Evolutionary conservation across 306 rosid genomes (phyloP).

Genomic region (Senna siamea): DNA sequence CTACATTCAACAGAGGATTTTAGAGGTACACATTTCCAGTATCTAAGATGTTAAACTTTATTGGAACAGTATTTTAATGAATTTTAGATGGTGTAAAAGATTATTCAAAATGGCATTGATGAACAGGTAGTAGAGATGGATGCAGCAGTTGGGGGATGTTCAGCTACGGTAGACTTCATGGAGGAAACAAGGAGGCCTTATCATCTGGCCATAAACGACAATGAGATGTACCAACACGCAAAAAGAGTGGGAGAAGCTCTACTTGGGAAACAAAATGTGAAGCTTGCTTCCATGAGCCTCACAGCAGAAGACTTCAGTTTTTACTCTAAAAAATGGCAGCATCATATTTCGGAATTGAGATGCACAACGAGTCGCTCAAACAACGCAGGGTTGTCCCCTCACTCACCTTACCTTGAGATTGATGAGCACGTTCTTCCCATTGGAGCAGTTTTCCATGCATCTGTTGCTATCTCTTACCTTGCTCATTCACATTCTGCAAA

Average conservation of each 20-base stretch:
- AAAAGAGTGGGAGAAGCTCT: conserved; percentile 52
- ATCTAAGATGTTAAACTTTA: no score
- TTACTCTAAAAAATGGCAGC: conserved; percentile 50
- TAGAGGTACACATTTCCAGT: conserved; percentile 52
- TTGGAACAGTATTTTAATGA: neutral
- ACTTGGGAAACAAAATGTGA: conserved; percentile 51
- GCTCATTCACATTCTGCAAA: neutral
- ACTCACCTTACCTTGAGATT: conserved; percentile 53
- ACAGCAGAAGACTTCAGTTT: conserved; percentile 65
- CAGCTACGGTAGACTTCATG: conserved; percentile 55
- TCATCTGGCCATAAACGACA: conserved; percentile 54
- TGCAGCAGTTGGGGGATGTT: conserved; percentile 49
- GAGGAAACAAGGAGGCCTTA: conserved; percentile 43
- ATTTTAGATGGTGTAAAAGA: no score
- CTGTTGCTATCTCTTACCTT: conserved; percentile 51
- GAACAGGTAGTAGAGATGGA: conserved; percentile 47
- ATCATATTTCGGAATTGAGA: conserved; percentile 43
- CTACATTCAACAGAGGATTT: conserved; percentile 52
- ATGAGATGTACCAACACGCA: conserved; percentile 48
- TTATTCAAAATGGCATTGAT: neutral
- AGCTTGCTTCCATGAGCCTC: conserved; percentile 45
- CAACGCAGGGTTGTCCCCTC: conserved; percentile 37
- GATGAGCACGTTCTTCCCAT: conserved; percentile 59
- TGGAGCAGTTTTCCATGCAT: conserved; percentile 61
- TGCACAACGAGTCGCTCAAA: conserved; percentile 41